Percentiles rank a stretch among this genome's conserved stretches.
Evolutionary conservation across 2,329 filamentous ascomycete species (phyloP).

Genomic region (Pestalotiopsis sp.): DNA sequence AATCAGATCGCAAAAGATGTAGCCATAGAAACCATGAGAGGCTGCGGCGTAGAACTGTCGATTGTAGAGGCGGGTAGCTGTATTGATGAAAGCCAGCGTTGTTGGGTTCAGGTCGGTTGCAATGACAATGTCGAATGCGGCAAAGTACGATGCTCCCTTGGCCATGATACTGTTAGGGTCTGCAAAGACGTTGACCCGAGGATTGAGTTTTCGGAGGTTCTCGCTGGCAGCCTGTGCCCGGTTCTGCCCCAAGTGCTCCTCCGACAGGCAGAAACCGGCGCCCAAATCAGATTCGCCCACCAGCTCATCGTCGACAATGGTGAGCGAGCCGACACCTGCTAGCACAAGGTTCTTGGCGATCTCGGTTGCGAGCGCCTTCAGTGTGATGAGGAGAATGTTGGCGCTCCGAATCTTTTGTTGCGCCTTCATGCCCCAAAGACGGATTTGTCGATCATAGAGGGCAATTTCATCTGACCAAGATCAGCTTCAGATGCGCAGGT

Average conservation of each 20-base stretch:
- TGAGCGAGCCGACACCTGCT: conserved; percentile 88
- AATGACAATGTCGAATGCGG: conserved; percentile 81
- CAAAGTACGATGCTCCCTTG: conserved; percentile 76
- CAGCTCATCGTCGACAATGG: conserved; percentile 76
- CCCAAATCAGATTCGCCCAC: conserved; percentile 82
- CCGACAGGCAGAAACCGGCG: conserved; percentile 78
- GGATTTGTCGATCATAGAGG: conserved; percentile 95
- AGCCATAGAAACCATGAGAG: conserved; percentile 89
- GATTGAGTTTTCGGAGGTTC: conserved; percentile 86
- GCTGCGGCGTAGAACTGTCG: conserved; percentile 88
- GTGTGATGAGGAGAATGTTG: conserved; percentile 85
- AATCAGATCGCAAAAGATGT: conserved; percentile 91
- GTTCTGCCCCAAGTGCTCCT: conserved; percentile 75
- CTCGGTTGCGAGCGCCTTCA: conserved; percentile 88
- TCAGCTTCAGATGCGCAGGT: conserved; percentile 12
- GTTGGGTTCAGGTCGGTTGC: conserved; percentile 83
- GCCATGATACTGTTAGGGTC: conserved; percentile 69
- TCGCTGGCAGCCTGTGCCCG: conserved; percentile 79
- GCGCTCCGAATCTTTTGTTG: conserved; percentile 91
- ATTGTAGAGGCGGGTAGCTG: conserved; percentile 76
- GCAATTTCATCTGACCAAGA: conserved; percentile 80
- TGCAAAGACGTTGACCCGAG: conserved; percentile 76
- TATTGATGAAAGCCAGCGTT: conserved; percentile 79
- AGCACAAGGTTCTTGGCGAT: conserved; percentile 97
- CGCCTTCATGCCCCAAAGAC: conserved; percentile 94